These are phyloP conservation scores for Zygosaccharomyces pseudorouxii DNA, from an alignment of 805 yeast genomes.

Conservation along the genomic window DNA sequence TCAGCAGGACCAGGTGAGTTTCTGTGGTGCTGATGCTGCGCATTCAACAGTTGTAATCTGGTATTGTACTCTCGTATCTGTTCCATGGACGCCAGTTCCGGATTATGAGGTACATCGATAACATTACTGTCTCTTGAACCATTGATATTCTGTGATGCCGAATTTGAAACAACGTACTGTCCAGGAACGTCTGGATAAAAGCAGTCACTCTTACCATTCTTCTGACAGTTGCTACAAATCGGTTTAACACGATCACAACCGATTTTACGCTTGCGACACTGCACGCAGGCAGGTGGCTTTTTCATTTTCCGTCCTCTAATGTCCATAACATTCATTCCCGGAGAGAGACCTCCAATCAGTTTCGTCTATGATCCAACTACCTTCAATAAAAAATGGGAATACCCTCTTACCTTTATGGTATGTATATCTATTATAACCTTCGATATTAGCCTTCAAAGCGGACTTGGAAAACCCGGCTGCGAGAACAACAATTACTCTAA, in stretches of 20 bases:
- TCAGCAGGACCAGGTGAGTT: conserved; percentile 20
- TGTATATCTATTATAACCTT: not conserved
- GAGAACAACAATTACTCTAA: conserved; percentile 4
- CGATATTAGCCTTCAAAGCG: conserved; percentile 5
- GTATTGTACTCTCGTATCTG: conserved; percentile 32
- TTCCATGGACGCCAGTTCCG: conserved; percentile 29
- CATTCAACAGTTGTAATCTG: conserved; percentile 25
- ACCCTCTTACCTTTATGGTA: not conserved
- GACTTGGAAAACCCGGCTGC: conserved; percentile 8
- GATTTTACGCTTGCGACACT: conserved; percentile 34
- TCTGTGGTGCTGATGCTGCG: conserved; percentile 19
- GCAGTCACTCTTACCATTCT: conserved; percentile 26
- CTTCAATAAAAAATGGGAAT: not conserved
- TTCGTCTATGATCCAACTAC: not conserved
- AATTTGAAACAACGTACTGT: conserved; percentile 23
- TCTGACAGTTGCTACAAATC: conserved; percentile 38
- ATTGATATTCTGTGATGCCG: conserved; percentile 8
- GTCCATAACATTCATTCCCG: conserved; percentile 14
- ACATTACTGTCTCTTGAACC: conserved; percentile 8
- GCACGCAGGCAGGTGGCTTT: conserved; percentile 32
- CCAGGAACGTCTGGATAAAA: conserved; percentile 32
- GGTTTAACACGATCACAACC: conserved; percentile 44
- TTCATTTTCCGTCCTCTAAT: conserved; percentile 22
- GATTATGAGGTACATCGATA: conserved; percentile 15
- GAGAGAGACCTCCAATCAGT: not conserved